Evolutionary conservation across 257 asterid species (phyloP).

Genomic region (Oldenlandia corymbosa): DNA sequence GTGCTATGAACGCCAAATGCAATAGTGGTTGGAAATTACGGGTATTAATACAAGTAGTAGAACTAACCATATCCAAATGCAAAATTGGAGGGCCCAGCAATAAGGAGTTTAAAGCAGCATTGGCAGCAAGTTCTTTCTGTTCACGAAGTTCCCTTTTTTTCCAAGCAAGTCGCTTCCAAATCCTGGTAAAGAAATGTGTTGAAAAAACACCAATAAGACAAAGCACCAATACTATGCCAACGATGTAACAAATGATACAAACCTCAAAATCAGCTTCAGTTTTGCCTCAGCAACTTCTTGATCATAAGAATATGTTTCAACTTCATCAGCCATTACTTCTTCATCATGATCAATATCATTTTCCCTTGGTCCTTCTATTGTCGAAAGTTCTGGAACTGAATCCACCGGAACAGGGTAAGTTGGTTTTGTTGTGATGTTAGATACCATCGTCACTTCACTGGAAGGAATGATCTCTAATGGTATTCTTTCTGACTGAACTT

Average conservation of each 20-base stretch:
- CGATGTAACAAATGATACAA: slow-evolving; percentile 12
- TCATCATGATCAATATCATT: slow-evolving; percentile 27
- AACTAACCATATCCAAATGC: slow-evolving; percentile 51
- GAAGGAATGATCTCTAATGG: slow-evolving; percentile 27
- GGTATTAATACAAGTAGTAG: slow-evolving; percentile 15
- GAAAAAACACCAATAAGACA: slow-evolving; percentile 7
- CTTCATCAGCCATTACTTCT: slow-evolving; percentile 49
- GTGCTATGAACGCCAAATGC: neutral
- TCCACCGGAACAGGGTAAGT: slow-evolving; percentile 32
- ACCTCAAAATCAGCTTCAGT: slow-evolving; percentile 83
- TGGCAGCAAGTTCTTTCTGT: slow-evolving; percentile 56
- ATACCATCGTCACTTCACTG: slow-evolving; percentile 36
- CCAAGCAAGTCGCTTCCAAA: slow-evolving; percentile 68
- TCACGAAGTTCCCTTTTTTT: slow-evolving; percentile 69
- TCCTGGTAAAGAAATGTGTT: slow-evolving; percentile 38
- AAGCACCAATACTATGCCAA: slow-evolving; percentile 16
- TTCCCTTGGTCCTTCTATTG: slow-evolving; percentile 38
- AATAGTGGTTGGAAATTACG: neutral
- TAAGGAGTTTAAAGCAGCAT: slow-evolving; percentile 66
- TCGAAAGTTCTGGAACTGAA: slow-evolving; percentile 29
- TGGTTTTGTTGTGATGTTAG: slow-evolving; percentile 23
- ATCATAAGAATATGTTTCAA: slow-evolving; percentile 37
- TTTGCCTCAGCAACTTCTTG: slow-evolving; percentile 73
- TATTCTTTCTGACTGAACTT: slow-evolving; percentile 30
- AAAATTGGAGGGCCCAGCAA: slow-evolving; percentile 75